phyloP scores from a whole-genome alignment of 2,329 filamentous ascomycete species.

The Alternaria solani region DNA sequence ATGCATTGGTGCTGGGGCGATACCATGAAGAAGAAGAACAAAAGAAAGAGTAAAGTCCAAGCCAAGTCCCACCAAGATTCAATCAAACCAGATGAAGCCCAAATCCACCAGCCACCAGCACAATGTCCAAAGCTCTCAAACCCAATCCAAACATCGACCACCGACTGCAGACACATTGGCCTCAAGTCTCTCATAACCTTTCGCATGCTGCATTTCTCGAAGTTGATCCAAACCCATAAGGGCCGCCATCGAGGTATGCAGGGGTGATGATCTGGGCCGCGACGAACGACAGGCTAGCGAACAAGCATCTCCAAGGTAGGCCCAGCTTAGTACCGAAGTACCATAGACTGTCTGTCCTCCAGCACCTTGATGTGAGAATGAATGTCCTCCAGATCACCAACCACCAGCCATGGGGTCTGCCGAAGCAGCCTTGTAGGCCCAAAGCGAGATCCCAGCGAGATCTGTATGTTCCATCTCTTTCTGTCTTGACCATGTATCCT shows the following conservation, averaged over 20 bases:
- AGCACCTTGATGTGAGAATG: constrained; percentile 13
- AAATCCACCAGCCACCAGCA: constrained; percentile 9
- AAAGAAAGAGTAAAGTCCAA: background rate
- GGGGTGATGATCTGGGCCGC: constrained; percentile 1
- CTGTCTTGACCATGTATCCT: constrained; percentile 11
- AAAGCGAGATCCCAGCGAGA: constrained; percentile 12
- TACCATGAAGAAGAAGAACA: background rate
- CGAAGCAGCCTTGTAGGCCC: constrained; percentile 10
- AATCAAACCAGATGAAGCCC: background rate
- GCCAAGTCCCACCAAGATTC: background rate
- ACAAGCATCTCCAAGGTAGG: constrained; percentile 13
- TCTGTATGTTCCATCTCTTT: constrained; percentile 1
- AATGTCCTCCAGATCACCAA: constrained; percentile 15
- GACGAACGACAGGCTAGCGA: background rate
- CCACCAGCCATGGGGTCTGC: constrained; percentile 10
- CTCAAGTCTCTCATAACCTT: constrained; percentile 8
- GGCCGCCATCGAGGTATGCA: constrained; percentile 19
- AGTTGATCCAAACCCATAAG: constrained; percentile 15
- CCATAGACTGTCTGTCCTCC: constrained; percentile 23
- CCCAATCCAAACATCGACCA: constrained; percentile 12
- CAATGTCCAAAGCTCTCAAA: constrained; percentile 7
- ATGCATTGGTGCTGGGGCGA: constrained; percentile 14
- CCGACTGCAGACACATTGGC: constrained; percentile 4
- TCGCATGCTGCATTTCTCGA: constrained; percentile 17
- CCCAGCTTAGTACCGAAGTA: constrained; percentile 17